Evolutionary conservation across 148 eudicot genomes (phyloP), one percentile per base, ranked within the genome.

Genomic region (Rhododendron mucronatum): DNA sequence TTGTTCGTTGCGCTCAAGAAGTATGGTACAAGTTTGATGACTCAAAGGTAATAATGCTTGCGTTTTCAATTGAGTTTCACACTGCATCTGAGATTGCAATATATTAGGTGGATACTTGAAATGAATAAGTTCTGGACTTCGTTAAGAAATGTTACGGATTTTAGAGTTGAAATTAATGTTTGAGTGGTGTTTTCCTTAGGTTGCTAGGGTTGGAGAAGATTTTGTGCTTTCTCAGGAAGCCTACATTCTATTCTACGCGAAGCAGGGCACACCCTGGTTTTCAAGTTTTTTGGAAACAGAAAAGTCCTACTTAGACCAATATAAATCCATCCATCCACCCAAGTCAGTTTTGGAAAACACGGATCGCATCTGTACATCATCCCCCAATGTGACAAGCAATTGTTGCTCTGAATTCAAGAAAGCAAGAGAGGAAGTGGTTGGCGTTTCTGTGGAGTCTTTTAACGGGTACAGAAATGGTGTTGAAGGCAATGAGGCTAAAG

Each of bases 11-110:
- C 53, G 88, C 92, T 50, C 94, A 95, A 18, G 92, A 90, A 50
- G 71, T 85, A 35, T 97, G 99, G 99, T 94, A 90, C 91, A 89
- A 89, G 74, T 93, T 95, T 87, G 98, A 97, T 83, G 99, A 97
- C 89, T 89, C 92, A 47, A 88, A 89, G 95, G 99, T 97, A 93
- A 77, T 77, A 93, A 44, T 77, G 23, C 51, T 77, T 41, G 5
- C 16, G 11, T 39, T 77, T 41, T 41, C 80, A 77, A 77, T 77
- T 23, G 28, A 77, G 80, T 44, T 77, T 18, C 80, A 41, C 51
- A 28, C 39, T 7, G 80, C 51, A 77, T 77, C 48, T 77, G 80
- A 77, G 13, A 53, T 41, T 77, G 55, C 76, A 57, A 39, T 85
- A 51, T 81, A 57, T 57, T 28, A 48, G 33, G n/a, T 28, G 84